These are phyloP conservation scores for Mrakia blollopis DNA, from an alignment of 768 basidiomycete species.

Conservation along the genomic window DNA sequence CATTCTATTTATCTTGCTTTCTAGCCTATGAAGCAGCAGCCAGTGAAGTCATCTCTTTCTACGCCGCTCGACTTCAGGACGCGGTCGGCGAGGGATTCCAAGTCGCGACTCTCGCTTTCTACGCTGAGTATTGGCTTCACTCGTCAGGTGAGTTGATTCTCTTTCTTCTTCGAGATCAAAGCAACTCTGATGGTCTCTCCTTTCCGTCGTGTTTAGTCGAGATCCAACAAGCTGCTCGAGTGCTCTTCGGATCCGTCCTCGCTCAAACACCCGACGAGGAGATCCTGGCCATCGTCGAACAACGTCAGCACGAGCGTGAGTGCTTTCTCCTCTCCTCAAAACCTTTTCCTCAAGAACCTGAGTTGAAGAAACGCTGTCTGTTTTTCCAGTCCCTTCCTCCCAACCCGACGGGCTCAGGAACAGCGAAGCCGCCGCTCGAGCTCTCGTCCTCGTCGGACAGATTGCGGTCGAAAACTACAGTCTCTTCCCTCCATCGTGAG, in stretches of 20 bases:
- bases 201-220: constrained; percentile 51
- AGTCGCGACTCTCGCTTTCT: constrained; percentile 63
- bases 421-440: constrained; percentile 57
- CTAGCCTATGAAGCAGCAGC: constrained; percentile 65
- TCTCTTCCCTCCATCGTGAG: constrained; percentile 66
- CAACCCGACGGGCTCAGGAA: constrained; percentile 61
- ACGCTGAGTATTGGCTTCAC: constrained; percentile 62
- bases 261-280: constrained; percentile 64
- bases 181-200: background rate
- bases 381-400: constrained; percentile 55
- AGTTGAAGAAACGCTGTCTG: background rate
- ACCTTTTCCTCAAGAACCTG: background rate
- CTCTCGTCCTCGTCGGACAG: constrained; percentile 75
- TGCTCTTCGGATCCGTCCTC: constrained; percentile 72
- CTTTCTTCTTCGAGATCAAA: no score
- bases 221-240: constrained; percentile 66
- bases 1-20: constrained; percentile 5
- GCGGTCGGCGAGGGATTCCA: constrained; percentile 59
- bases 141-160: constrained; percentile 27
- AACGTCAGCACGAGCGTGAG: constrained; percentile 63
- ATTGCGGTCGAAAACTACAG: constrained; percentile 75
- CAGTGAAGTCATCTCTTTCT: constrained; percentile 72
- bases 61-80: constrained; percentile 63
- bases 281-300: constrained; percentile 55
- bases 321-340: constrained; percentile 3